Evolutionary conservation across 139 green algal species (phyloP), one percentile per base, ranked within the genome.

Genomic region (Micractinium conductrix): DNA sequence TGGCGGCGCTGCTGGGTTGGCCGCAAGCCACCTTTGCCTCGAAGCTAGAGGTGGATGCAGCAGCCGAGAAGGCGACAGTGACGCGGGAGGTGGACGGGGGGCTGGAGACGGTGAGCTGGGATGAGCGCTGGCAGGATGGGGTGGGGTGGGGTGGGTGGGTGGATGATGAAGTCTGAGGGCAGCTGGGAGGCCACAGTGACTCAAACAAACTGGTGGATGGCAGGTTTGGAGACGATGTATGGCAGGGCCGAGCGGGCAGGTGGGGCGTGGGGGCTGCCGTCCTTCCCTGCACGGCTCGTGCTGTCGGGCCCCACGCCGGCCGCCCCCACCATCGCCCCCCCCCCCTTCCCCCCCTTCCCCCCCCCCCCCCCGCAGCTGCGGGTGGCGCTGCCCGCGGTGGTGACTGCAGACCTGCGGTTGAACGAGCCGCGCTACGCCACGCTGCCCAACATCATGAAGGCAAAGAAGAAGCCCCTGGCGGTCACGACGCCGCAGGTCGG

Each of bases 351-450:
- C 28, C 22, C 62, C 62, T 28, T 69, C 62, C 14, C 28, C 26
- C 6, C 2, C 26, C 58, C 58, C 58, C 26, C 8, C 30, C 21
- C 40, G 53, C 75, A 81, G 75, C 84, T 98, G 40, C n/a, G 72
- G n/a, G n/a, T 95, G 50, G 35, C n/a, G n/a, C 65, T 98, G 63
- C 96, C 96, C 33, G 96, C 95, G 22, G 95, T 99, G 16, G 85
- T 99, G 37, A 99, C 96, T 0, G 89, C 93, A 12, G 96, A 99
- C 87, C 87, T 99, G 72, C 88, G 96, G 21, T 91, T 99, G 40
- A 99, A 99, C 86, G 93, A 95, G 80, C 96, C 96, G 3, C 80
- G 96, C 38, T 99, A 98, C 75, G 93, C 96, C 40, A 97, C 94
- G 22, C 89, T 99, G 82, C 94, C 96, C 12, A 95, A 95, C 82